Evolutionary conservation across 2,329 filamentous ascomycete species (phyloP).

Genomic region (Aureobasidium mangrovei): DNA sequence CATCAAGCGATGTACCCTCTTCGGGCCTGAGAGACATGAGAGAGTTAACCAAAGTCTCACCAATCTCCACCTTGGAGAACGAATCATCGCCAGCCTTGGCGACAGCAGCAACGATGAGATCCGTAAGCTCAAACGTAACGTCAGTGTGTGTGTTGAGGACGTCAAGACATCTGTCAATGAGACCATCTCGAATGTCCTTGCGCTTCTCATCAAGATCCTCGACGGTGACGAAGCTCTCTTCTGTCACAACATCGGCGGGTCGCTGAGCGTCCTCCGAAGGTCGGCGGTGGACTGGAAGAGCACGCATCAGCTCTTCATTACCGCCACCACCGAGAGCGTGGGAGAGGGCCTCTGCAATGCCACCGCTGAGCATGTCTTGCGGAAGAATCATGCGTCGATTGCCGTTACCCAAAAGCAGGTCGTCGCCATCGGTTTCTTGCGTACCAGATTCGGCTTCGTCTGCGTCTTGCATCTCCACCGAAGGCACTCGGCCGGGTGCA

Average conservation of each 20-base stretch:
- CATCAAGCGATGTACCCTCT: conserved; percentile 42
- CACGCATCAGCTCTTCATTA: conserved; percentile 6
- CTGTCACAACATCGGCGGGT: conserved; percentile 18
- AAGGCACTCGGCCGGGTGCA: conserved; percentile 16
- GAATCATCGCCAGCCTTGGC: conserved; percentile 49
- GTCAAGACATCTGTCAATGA: conserved; percentile 86
- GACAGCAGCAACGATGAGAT: conserved; percentile 69
- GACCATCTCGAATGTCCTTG: conserved; percentile 58
- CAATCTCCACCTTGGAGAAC: conserved; percentile 62
- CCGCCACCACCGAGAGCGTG: conserved; percentile 7
- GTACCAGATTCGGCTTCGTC: conserved; percentile 14
- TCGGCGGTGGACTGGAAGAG: conserved; percentile 5
- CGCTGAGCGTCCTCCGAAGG: conserved; percentile 3
- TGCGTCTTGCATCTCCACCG: conserved; percentile 33
- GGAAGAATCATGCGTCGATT: conserved; percentile 8
- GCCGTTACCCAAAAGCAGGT: background rate
- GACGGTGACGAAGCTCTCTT: conserved; percentile 47
- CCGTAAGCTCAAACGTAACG: conserved; percentile 82
- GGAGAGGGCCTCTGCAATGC: conserved; percentile 11
- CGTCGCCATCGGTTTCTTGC: conserved; percentile 13
- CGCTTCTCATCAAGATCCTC: conserved; percentile 75
- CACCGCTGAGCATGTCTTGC: conserved; percentile 3
- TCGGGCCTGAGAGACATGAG: conserved; percentile 55
- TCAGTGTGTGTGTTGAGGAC: conserved; percentile 81
- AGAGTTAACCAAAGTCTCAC: conserved; percentile 73